Evolutionary conservation across 2,329 filamentous ascomycete genomes (phyloP).

Genomic region (Claviceps sp.): DNA sequence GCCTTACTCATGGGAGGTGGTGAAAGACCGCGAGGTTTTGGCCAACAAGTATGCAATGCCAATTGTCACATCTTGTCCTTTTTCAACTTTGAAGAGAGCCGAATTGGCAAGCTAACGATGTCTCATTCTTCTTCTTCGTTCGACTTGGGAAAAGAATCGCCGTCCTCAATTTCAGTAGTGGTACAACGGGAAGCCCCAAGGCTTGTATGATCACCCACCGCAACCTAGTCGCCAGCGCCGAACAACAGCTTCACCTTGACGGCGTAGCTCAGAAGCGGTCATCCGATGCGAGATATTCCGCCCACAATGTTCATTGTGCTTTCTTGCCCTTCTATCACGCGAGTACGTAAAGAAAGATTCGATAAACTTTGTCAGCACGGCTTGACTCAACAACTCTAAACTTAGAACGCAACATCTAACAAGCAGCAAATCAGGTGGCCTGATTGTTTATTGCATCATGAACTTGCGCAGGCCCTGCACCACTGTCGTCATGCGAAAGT

Average conservation of each 20-base stretch:
- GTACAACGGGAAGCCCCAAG: background rate
- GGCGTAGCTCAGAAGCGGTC: background rate
- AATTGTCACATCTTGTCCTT: too few relatives aligned
- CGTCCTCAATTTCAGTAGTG: background rate
- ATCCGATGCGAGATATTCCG: background rate
- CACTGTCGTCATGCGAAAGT: background rate
- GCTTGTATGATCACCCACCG: background rate
- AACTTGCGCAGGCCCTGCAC: background rate
- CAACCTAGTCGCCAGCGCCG: background rate
- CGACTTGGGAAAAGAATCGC: background rate
- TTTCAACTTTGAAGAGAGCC: background rate
- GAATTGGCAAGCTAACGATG: background rate
- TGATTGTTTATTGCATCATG: background rate
- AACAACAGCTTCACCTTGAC: background rate
- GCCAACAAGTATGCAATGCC: background rate
- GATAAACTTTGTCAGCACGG: too few relatives aligned
- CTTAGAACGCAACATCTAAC: background rate
- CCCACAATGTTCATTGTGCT: background rate
- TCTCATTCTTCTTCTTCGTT: background rate
- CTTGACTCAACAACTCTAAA: too few relatives aligned
- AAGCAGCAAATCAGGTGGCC: background rate
- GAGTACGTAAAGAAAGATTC: background rate
- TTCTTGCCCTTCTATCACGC: background rate
- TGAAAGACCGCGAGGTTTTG: background rate
- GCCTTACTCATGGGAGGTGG: background rate